Conservation (phyloP, 2,329 filamentous ascomycete species). For the Coniochaeta sp. region DNA sequence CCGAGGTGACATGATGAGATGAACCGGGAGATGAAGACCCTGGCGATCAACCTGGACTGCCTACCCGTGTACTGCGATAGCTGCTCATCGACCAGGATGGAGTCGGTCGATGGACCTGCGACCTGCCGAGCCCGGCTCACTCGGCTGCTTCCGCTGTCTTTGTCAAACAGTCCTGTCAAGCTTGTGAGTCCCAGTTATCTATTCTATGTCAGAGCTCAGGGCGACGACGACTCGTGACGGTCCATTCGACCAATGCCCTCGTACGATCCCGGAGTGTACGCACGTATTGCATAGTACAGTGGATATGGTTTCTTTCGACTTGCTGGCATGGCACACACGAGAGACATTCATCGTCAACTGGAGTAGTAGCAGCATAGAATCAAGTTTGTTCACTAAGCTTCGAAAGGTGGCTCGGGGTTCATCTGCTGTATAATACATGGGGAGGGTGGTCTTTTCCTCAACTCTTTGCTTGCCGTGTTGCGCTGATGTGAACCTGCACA, state of each 20-base stretch:
- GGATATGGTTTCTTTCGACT: not conserved
- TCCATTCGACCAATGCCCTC: not conserved
- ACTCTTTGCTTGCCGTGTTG: not conserved
- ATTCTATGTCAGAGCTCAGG: no score
- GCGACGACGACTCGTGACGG: no score
- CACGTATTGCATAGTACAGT: no score
- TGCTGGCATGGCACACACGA: not conserved
- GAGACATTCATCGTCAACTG: not conserved
- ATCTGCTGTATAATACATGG: not conserved
- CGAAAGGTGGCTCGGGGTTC: not conserved
- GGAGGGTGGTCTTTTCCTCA: not conserved
- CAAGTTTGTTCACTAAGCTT: not conserved
- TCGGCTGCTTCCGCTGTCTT: not conserved
- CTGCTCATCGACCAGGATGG: not conserved
- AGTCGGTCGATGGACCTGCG: not conserved
- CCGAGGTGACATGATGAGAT: not conserved
- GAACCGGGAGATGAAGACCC: not conserved
- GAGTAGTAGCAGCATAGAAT: not conserved
- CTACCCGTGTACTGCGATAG: no score
- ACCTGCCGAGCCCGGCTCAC: not conserved
- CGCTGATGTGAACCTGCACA: conserved; percentile 1
- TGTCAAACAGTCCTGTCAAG: not conserved
- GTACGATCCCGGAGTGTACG: not conserved
- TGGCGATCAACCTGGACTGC: not conserved
- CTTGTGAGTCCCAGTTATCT: no score